These are phyloP conservation scores for Volvox africanus DNA, from an alignment of 139 green algal species.

Conservation along the genomic window DNA sequence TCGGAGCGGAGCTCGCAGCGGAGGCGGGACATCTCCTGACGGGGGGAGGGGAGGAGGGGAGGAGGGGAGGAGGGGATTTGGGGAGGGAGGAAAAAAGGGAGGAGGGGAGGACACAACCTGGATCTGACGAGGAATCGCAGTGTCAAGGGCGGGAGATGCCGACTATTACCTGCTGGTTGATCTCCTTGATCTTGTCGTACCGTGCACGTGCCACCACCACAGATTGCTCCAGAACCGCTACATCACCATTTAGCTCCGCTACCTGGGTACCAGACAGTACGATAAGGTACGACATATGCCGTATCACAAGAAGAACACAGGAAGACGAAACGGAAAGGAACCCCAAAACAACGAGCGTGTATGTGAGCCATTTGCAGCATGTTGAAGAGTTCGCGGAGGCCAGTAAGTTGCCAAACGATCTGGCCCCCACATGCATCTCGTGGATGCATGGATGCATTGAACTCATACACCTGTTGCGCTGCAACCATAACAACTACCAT, in stretches of 20 bases:
- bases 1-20: conserved; percentile 47
- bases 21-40: conserved; percentile 53
- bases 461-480: too few species aligned
- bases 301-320: too few species aligned
- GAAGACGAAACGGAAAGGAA: neutral
- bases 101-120: neutral
- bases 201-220: conserved; percentile 59
- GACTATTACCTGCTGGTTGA: conserved; percentile 63
- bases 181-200: conserved; percentile 71
- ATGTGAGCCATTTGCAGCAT: too few species aligned
- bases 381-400: too few species aligned
- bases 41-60: neutral
- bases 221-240: conserved; percentile 63
- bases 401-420: too few species aligned
- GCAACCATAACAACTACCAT: too few species aligned
- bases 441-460: too few species aligned
- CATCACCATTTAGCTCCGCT: conserved; percentile 62
- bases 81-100: neutral
- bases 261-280: neutral
- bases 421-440: too few species aligned
- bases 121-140: too few species aligned
- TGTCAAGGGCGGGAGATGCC: too few species aligned
- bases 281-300: too few species aligned
- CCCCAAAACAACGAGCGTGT: neutral
- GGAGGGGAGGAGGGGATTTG: neutral